These are phyloP conservation scores for Trypanosoma melophagium DNA, from an alignment of 208 protist genomes.

Conservation along the genomic window DNA sequence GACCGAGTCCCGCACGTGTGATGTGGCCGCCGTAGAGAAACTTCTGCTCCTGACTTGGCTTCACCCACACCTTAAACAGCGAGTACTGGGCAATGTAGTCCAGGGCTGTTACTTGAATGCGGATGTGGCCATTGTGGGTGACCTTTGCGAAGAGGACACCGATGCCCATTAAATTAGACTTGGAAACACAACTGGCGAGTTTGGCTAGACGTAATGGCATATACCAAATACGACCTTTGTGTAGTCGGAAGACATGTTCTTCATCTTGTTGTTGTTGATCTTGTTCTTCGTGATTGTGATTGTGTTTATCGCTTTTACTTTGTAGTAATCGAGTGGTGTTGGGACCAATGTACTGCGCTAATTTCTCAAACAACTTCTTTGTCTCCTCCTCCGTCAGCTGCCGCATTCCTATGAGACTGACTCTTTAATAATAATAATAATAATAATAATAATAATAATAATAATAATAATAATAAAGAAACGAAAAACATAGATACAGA, in stretches of 20 bases:
- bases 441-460: too few relatives aligned
- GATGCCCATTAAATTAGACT: slow-evolving; percentile 88
- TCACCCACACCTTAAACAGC: slow-evolving; percentile 99
- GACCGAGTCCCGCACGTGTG: slow-evolving; percentile 95
- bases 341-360: slow-evolving; percentile 90
- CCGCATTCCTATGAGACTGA: slow-evolving; percentile 40
- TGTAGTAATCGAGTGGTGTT: slow-evolving; percentile 86
- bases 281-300: neutral
- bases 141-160: slow-evolving; percentile 90
- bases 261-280: slow-evolving; percentile 44
- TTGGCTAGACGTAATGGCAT: slow-evolving; percentile 82
- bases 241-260: slow-evolving; percentile 89
- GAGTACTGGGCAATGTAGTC: slow-evolving; percentile 93
- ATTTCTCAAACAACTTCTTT: slow-evolving; percentile 91
- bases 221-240: slow-evolving; percentile 93
- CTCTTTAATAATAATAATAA: too few relatives aligned
- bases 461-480: too few relatives aligned
- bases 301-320: slow-evolving; percentile 12
- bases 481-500: too few relatives aligned
- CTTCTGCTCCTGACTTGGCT: slow-evolving; percentile 98
- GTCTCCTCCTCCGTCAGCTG: slow-evolving; percentile 82
- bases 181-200: slow-evolving; percentile 84
- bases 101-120: slow-evolving; percentile 87
- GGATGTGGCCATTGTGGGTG: slow-evolving; percentile 88
- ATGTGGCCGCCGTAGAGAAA: slow-evolving; percentile 99